Base-by-base conservation (phyloP, 345 rosid species). In the Populus ilicifolia region DNA sequence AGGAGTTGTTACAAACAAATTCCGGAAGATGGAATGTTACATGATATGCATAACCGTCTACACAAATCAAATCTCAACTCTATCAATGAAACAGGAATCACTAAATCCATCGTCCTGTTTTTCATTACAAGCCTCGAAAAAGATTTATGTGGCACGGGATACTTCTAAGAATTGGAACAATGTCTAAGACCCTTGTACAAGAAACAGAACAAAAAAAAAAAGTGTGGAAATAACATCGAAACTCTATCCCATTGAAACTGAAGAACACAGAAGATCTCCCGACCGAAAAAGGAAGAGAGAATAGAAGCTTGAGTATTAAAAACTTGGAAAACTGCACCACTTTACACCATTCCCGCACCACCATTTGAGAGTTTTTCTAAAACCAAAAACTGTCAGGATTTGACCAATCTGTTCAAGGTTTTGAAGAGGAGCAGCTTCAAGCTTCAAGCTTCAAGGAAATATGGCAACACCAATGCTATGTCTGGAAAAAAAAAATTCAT, bases 371-470 rank as follows among this genome's bases (percentile, higher is more conserved):
- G 56, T 39, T 73, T 74, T 44, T 75, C 36, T 17, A 27, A 39
- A 52, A 75, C 78, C 66, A 69, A 66, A 75, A 69, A 16, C 71
- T 21, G 61, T 64, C 36, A 25, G 25, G 33, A 68, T 69, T 67
- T 61, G 66, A 75, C 75, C 52, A 30, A 50, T 21, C 62, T 33
- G 23, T 71, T 52, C 44, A 41, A 63, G 23, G 41, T 43, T 71
- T 59, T 66, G 71, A 64, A 14, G 75, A 74, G 76, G 73, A 20
- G 46, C 69, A 67, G 71, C 82, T 78, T 52, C 81, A 61, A 78
- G 71, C 82, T 78, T 52, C 81, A 61, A 78, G 79, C 80, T 79
- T 79, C 72, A 66, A 72, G 64, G 68, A 75, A 75, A 63, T 56
- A 59, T 20, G 74, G 77, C 74, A 69, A 64, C 69, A 63, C 17